Base-by-base conservation (phyloP, 345 rosid species). In the Theobroma cacao region DNA sequence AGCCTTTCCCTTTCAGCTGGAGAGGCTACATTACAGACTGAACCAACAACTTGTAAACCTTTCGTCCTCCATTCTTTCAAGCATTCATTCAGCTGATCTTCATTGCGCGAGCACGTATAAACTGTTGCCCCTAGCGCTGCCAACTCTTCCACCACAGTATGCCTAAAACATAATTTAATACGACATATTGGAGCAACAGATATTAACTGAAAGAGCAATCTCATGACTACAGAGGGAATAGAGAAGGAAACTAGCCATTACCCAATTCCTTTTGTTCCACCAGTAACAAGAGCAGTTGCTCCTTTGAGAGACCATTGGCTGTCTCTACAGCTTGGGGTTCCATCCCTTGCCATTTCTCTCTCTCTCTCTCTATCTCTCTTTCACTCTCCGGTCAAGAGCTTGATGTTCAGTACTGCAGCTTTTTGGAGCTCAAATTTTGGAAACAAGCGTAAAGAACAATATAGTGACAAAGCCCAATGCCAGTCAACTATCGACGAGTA, bases 71-170 rank as follows among this genome's bases (percentile, higher is more conserved):
- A 87, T 36, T 81, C 79, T 5, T 59, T 76, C 76, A 91, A 48
- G 58, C 92, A 87, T 71, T 86, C 79, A 1, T 84, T 84, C 10
- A 93, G 83, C 84, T 85, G 86, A 33, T 80, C 66, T 83, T 90
- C 88, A 31, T 78, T 80, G 72, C 90, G 80, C 0, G 91, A 88
- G 78, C 95, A 93, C 11, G 94, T 91, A 69, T 90, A 87, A 14
- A 91, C 90, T 30, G 72, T 68, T 1, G 92, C 90, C 26, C 97
- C 95, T 20, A 91, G 78, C 40, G 80, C 87, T 18, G 87, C 87
- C 6, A 91, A 79, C 80, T 91, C 92, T 77, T 86, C 93, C 47
- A 91, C 92, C 12, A 86, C 59, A 20, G 90, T 93, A 84, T 74
- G 70, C 82, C 97, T 88, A 28, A 5, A 8, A 28, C 47, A 31